Evolutionary conservation across 2,329 filamentous ascomycete genomes (phyloP), one percentile per base, ranked within the genome.

Genomic region (Alternaria sp.): DNA sequence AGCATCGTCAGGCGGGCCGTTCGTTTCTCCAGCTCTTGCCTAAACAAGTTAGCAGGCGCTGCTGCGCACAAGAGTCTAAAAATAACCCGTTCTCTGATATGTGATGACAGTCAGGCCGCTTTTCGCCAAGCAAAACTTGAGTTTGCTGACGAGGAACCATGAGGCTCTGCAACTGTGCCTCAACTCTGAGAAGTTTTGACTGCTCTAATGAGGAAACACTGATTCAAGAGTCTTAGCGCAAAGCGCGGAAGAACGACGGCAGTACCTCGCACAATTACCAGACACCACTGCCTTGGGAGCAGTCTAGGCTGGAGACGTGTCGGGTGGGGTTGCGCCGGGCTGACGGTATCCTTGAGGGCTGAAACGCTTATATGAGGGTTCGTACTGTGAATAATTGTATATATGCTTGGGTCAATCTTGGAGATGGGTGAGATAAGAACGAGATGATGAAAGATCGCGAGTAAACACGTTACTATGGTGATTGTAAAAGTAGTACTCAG

Each of bases 101-200:
- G 28, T 11, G 25, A 49, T 41, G 32, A 50, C 54, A 16, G 34
- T 50, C 14, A 22, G 44, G 44, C 44, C 28, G 28, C 46, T 27
- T 16, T 16, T 16, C 9, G 43, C 53, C 53, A 56, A 56, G 53
- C 34, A 40, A 59, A 18, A n/a, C 53, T 34, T 28, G 40, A 30
- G 27, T 48, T 43, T 34, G 44, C 44, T 59, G 51, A 54, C 50
- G 50, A 41, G 30, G 41, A 25, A 27, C 18, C 20, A 25, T 43
- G 54, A 50, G 54, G 54, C 54, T 51, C 54, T 51, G 54, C 54
- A 18, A 38, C 54, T 56, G 44, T 56, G 54, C 54, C 44, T 56
- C 32, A 16, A 14, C 32, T 36, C 32, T 12, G 36, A 40, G 12
- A 14, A 49, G 46, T 49, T 34, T 25, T 25, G 46, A 32, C 27